Evolutionary conservation across 768 basidiomycete genomes (phyloP), one percentile per base, ranked within the genome.

Genomic region (Pleurotus platypus): DNA sequence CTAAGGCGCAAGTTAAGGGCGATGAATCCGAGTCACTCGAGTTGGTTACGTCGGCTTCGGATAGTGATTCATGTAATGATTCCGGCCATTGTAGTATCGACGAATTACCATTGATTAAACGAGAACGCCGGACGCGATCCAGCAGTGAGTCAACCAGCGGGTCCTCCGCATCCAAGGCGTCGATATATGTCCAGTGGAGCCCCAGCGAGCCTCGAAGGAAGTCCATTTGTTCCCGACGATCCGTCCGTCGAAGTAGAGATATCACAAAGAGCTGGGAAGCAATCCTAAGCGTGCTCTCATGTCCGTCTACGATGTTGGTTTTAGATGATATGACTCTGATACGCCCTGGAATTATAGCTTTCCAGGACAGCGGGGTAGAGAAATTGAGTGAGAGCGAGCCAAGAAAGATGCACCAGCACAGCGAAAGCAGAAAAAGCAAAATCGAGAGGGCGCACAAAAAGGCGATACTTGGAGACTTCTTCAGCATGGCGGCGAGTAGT

Each of bases 211-310:
- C 65, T 20, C 81, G 76, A 20, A 90, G 63, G 15, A 58, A 61
- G 51, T 86, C 82, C 86, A 89, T 89, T 47, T 82, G 73, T 16
- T 65, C 59, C 12, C 81, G 79, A 22, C 89, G 74, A 59, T 87
- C 86, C 15, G 62, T 62, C 27, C 89, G 79, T 24, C 65, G 69
- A 7, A 81, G 78, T 26, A 89, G 82, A 22, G 85, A 86, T 42
- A 90, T 63, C 1, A 90, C 81, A 60, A 80, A 85, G 51, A 82
- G 74, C 7, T 71, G 62, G 4, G 73, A 69, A 13, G 77, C 71
- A 27, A 79, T 62, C 30, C 74, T 75, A 5, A 83, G 69, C 15
- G 66, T 63, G 38, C 59, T 59, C 16, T 38, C 49, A 39, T 49
- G 57, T 43, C 54, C 56, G 55, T 43, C 15, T 3, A 54, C 16